These are phyloP conservation scores for Eucalyptus urophylla DNA, from an alignment of 345 rosid genomes.

Conservation along the genomic window DNA sequence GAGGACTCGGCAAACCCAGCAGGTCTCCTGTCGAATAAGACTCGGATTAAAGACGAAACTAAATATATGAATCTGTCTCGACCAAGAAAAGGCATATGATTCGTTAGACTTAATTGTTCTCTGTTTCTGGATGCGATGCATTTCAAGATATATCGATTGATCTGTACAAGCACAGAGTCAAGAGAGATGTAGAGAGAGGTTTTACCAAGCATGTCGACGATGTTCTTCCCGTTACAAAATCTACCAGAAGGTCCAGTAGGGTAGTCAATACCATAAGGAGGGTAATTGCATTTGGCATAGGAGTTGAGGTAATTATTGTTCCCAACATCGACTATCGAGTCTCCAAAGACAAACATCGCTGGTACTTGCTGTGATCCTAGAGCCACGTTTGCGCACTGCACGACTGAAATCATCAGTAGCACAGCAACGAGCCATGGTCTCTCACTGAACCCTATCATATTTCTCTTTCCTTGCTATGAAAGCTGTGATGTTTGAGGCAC, in stretches of 20 bases:
- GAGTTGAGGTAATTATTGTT: slow-evolving; percentile 66
- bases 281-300: slow-evolving; percentile 57
- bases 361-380: slow-evolving; percentile 25
- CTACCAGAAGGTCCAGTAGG: slow-evolving; percentile 62
- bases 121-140: not conserved
- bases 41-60: not conserved
- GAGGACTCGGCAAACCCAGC: slow-evolving; percentile 53
- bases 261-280: slow-evolving; percentile 78
- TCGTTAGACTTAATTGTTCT: not conserved
- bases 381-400: not conserved
- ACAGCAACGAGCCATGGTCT: not conserved
- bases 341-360: slow-evolving; percentile 82
- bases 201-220: slow-evolving; percentile 57
- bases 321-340: slow-evolving; percentile 72
- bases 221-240: slow-evolving; percentile 66
- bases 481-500: not conserved
- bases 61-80: not conserved
- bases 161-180: not conserved
- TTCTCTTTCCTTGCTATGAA: not conserved
- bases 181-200: not conserved
- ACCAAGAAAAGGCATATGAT: not conserved
- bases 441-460: not conserved
- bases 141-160: not conserved
- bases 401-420: not conserved
- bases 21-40: slow-evolving; percentile 25